Evolutionary conservation across 2,329 filamentous ascomycete species (phyloP).

Genomic region (Fusarium cyanostomum): DNA sequence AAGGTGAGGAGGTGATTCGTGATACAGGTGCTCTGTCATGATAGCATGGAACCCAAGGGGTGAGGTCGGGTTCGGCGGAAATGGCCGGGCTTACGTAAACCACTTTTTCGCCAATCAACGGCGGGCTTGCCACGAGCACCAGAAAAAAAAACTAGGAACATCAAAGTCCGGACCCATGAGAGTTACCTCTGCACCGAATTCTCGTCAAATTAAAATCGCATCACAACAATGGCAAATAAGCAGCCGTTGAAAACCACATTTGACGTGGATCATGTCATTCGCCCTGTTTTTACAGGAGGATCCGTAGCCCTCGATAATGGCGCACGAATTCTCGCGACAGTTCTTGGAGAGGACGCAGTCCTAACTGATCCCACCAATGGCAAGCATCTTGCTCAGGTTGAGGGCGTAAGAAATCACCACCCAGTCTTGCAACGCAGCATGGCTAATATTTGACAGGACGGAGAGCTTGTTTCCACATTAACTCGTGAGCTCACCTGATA

Average conservation of each 20-base stretch:
- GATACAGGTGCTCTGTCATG: constrained; percentile 6
- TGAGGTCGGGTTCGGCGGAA: constrained; percentile 2
- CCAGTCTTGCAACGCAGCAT: background rate
- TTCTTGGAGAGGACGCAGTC: constrained; percentile 90
- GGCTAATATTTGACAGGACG: constrained; percentile 65
- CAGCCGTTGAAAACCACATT: constrained; percentile 85
- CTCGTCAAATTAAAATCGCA: constrained; percentile 24
- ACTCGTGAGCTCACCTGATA: constrained; percentile 57
- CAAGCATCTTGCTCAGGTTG: constrained; percentile 82
- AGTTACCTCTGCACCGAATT: constrained; percentile 33
- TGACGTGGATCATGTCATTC: constrained; percentile 81
- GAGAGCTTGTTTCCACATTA: constrained; percentile 80
- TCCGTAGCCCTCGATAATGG: constrained; percentile 83
- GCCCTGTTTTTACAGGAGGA: constrained; percentile 94
- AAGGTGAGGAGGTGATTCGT: background rate
- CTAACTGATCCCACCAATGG: constrained; percentile 87
- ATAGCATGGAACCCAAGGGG: constrained; percentile 5
- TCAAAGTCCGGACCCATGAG: constrained; percentile 30
- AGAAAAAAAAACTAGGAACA: constrained; percentile 37
- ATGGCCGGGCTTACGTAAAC: constrained; percentile 27
- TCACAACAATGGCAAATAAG: constrained; percentile 63
- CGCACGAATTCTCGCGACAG: constrained; percentile 85
- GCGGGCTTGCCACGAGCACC: constrained; percentile 7
- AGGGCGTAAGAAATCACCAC: constrained; percentile 70
- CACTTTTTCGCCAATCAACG: constrained; percentile 18